phyloP scores from a whole-genome alignment of 176 grass and related monocot genomes.

The Bolboschoenus planiculmis region DNA sequence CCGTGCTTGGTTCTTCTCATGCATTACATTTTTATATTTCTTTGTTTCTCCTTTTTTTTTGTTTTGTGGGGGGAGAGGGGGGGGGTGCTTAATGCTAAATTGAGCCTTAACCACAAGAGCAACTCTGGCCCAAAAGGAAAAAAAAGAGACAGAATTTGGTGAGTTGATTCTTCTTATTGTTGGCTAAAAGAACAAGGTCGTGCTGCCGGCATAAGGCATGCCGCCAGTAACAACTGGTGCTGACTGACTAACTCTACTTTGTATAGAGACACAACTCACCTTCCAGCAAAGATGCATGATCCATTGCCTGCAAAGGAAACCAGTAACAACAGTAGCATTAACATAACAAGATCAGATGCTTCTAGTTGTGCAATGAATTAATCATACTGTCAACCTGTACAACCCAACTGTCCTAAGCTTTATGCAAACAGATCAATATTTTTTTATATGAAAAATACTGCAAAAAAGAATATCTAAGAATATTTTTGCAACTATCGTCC shows the following conservation, averaged over 20 bases:
- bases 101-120: no score
- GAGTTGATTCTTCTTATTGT: background rate
- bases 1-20: background rate
- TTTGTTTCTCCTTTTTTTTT: background rate
- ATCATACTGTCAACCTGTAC: background rate
- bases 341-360: background rate
- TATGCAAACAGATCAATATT: background rate
- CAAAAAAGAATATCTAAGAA: background rate
- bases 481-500: background rate
- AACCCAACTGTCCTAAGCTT: background rate
- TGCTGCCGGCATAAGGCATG: background rate
- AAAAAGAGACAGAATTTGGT: background rate
- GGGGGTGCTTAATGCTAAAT: background rate
- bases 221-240: background rate
- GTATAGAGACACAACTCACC: constrained; percentile 37
- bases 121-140: background rate
- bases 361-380: background rate
- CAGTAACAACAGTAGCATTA: background rate
- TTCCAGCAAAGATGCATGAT: constrained; percentile 85
- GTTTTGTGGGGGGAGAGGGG: background rate
- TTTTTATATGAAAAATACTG: background rate
- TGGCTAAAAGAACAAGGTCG: background rate
- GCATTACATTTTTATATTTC: background rate
- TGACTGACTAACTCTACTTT: background rate
- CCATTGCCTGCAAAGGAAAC: constrained; percentile 60